Evolutionary conservation across 345 rosid genomes (phyloP), one percentile per base, ranked within the genome.

Genomic region (Ceriops tagal): DNA sequence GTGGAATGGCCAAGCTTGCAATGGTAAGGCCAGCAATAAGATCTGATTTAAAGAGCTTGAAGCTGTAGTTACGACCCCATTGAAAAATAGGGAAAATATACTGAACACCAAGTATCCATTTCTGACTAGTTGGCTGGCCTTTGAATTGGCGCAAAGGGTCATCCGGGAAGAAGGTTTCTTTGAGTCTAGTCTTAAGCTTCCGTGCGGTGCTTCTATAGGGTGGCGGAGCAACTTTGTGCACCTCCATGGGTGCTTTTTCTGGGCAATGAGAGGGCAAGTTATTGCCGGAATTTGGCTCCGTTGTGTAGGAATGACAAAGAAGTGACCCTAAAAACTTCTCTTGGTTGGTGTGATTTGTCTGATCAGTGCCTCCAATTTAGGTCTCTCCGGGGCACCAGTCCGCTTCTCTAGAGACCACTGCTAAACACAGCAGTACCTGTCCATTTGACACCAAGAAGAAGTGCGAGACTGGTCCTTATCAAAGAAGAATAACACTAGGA

Each of bases 1-100:
- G 98, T 53, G 97, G 99, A 80, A 95, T 95, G 79, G 99, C 99
- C 67, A 95, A 78, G 84, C 99, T 95, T 37, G 99, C 97, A 81
- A 95, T 95, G 73, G 99, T 92, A 71, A 92, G 96, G 53, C 98
- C 98, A 5, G 98, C 71, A 66, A 93, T 79, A 68, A 89, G 59
- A 76, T 93, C 98, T 8, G 98, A 93, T 79, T 85, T 93, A 80
- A 93, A 84, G 69, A 87, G 89, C 2, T 53, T 66, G 81, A 93
- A 65, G 76, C 61, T 86, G 77, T 93, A 93, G 58, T 76, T 63
- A 66, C 95, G 96, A 62, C 93, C 90, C 98, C 98, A 93, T 70
- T 88, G 87, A 64, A 93, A 88, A 70, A 93, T 87, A 22, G 98
- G 98, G 80, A 93, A 91, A 61, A 89, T 58, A 78, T 83, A 91